Evolutionary conservation across 495 filamentous ascomycete genomes (phyloP), one percentile per base, ranked within the genome.

Genomic region (Lasiosphaeris hirsuta): DNA sequence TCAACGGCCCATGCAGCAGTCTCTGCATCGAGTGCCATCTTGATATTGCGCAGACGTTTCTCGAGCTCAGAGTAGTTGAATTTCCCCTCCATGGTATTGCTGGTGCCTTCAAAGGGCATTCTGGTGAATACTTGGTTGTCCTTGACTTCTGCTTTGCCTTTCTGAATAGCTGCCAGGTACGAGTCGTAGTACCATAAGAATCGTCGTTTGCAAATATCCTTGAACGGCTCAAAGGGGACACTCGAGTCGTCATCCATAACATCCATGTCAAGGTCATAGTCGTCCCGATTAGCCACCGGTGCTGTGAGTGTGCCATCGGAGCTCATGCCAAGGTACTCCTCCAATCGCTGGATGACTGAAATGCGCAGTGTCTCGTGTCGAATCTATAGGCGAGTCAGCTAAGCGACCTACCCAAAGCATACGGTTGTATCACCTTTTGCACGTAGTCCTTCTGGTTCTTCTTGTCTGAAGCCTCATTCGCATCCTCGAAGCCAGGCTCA

Each of bases 121-220:
- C 77, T 78, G 10, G 75, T 69, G 63, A 97, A 97, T 4, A 66
- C 61, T 34, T 82, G 72, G 11, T 81, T 81, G 46, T 86, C 82
- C 45, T 78, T 81, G 49, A 80, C 78, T 62, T 81, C 82, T 55
- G 69, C 70, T 54, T 84, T 81, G 8, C 81, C 87, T 42, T 83
- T 77, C 10, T 84, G 77, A 47, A 96, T 87, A 7, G 86, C 80
- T 8, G 78, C 71, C 18, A 92, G 73, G 68, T 97, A 98, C 10
- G 85, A 86, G 43, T 95, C 88, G 65, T 90, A 92, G 69, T 98
- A 97, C 94, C 95, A 97, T 13, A 98, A 72, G 69, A 97, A 97
- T 0, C 92, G 85, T 44, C 88, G 84, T 72, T 97, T 98, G 79
- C 86, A 89, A 8, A 95, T 75, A 62, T 98, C 95, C 54, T 84